Base-by-base conservation (phyloP, 495 filamentous ascomycete genomes). In the Umbilicaria muhlenbergii region DNA sequence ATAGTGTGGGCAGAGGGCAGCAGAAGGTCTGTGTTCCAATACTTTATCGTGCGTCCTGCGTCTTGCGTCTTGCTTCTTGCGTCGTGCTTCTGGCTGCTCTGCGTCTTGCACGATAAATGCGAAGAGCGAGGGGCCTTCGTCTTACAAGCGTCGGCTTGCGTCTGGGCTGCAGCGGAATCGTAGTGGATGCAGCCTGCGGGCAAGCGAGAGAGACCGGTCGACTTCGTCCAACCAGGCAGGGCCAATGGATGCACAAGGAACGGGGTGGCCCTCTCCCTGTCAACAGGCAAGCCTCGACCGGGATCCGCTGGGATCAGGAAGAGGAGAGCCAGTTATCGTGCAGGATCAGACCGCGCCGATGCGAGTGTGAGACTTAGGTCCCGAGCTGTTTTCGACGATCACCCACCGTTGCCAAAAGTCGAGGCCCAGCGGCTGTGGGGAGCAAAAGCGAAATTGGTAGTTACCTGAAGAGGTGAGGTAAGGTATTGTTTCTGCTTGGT, bases 91-190 rank as follows among this genome's bases (percentile, higher is more conserved):
- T 28, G 5, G 2, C 24, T 28, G 24, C 24, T 28, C 24, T 10
- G 24, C 24, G 24, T 28, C 24, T 28, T 28, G 24, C 24, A 28
- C 24, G 1, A 28, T 2, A 28, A 28, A 28, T 28, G 24, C 24
- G 24, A 28, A 28, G 24, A 2, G 24, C 24, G 24, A 28, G 1
- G 17, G 44, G 24, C 34, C 21, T 39, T 31, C 33, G 44, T 46
- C 44, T 41, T 46, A 46, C 44, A 46, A 46, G 44, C 44, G 44
- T 46, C 44, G 44, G 44, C 44, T 39, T 41, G 44, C 44, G 44
- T 46, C 44, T 46, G 44, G 44, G 44, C 37, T 46, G 44, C 44
- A 46, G 44, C 44, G 44, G 44, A 46, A 41, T 41, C 17, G 44
- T 17, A 18, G 37, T 13, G 18, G 24, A 46, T 46, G 44, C 44